A percentile compares a stretch with the other conserved stretches of the same genome.
Conservation (phyloP, 202 grass and related monocot genomes). For the Musa balbisiana region DNA sequence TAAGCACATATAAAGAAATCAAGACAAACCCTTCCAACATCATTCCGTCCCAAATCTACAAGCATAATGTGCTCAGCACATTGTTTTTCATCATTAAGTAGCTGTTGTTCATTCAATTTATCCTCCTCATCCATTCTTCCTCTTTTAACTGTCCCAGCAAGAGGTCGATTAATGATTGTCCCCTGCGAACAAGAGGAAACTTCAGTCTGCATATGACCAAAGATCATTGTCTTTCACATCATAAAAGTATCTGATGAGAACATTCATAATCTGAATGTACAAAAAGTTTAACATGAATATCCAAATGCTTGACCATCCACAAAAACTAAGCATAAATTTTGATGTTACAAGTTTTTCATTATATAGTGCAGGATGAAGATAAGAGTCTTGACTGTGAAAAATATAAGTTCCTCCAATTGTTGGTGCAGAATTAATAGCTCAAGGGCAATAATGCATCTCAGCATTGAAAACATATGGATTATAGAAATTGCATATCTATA, state of each 20-base stretch:
- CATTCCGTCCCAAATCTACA: slow-evolving; percentile 92
- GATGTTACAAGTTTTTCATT: too few species aligned
- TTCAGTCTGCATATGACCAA: neutral
- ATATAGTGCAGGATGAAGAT: too few species aligned
- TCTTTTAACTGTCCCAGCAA: slow-evolving; percentile 78
- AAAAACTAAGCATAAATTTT: neutral
- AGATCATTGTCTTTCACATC: neutral
- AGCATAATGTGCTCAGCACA: slow-evolving; percentile 97
- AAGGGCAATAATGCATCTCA: neutral
- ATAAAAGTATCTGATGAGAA: neutral
- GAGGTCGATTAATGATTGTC: slow-evolving; percentile 78
- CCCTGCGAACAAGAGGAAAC: slow-evolving; percentile 30
- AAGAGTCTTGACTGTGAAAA: too few species aligned
- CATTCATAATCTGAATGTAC: too few species aligned
- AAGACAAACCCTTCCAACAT: slow-evolving; percentile 78
- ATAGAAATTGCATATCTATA: neutral
- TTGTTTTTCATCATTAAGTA: slow-evolving; percentile 88
- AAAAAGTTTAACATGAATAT: too few species aligned
- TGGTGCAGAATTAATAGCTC: neutral
- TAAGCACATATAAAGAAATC: slow-evolving; percentile 8
- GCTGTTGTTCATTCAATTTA: slow-evolving; percentile 44
- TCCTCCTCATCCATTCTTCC: slow-evolving; percentile 83
- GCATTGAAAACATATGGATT: neutral
- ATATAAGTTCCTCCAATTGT: neutral
- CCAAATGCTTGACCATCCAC: neutral